Evolutionary conservation across 2,329 filamentous ascomycete genomes (phyloP), one percentile per base, ranked within the genome.

Genomic region (Trichoderma gracile): DNA sequence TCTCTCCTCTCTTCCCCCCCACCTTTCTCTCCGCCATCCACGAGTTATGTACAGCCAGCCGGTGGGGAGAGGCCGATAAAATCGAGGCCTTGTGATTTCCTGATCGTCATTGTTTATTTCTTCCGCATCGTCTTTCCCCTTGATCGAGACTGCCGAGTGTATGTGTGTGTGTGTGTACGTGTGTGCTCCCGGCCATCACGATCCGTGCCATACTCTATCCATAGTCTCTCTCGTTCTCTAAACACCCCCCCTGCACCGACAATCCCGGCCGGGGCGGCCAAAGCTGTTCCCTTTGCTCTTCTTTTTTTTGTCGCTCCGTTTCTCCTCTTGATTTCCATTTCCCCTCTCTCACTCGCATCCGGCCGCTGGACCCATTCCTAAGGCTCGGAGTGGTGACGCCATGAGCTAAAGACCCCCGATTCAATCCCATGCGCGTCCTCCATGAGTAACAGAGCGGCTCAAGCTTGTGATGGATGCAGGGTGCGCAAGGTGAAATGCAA

Each of bases 401-500:
- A 64, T 64, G 61, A 64, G 61, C 61, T 58, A 56, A 64, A 40
- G 15, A n/a, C 46, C 40, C 49, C 50, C 43, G 60, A 50, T 49
- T 45, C 38, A 19, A 42, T 52, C 62, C 23, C 62, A 58, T 60
- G 62, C 55, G 56, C 47, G 54, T 54, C 58, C 33, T 47, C 57
- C 42, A 68, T 67, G 68, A 68, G 61, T 61, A 66, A 52, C 63
- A 70, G 69, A 62, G 56, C 69, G 23, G 67, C 71, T 46, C 71
- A 71, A 50, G 76, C 76, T 62, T 78, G 76, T 68, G 75, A 78
- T 65, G 74, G 75, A 53, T 78, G 76, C 66, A 74, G 76, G 43
- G 68, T 78, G 58, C 74, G 76, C 57, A 78, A 78, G 66, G 76
- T 78, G 42, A 73, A 72, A 59, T 78, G 76, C 68, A 77, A 73